These are phyloP conservation scores for Chrysanthemum lavandulifolium DNA, from an alignment of 129 eudicot genomes.

Conservation along the genomic window DNA sequence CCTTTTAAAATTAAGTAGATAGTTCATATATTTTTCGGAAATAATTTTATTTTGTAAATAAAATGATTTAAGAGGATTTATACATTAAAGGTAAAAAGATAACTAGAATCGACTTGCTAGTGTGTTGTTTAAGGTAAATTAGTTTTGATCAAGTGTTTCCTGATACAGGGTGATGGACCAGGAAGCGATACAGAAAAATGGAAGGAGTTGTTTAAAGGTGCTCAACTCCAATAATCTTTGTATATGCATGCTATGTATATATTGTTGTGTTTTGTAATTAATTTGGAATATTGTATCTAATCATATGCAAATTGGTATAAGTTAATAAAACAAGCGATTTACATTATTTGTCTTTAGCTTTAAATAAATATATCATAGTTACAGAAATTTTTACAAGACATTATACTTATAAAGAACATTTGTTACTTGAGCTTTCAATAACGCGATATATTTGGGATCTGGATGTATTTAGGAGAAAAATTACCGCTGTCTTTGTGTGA, in stretches of 20 bases:
- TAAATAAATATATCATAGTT: neutral
- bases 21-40: too few relatives aligned
- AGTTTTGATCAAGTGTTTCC: slow-evolving; percentile 8
- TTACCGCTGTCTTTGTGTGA: slow-evolving; percentile 18
- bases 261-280: too few relatives aligned
- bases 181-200: slow-evolving; percentile 60
- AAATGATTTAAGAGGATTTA: too few relatives aligned
- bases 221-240: slow-evolving; percentile 33
- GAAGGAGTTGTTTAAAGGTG: slow-evolving; percentile 61
- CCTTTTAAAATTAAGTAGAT: too few relatives aligned
- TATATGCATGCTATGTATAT: neutral
- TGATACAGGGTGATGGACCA: slow-evolving; percentile 87
- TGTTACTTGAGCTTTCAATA: neutral
- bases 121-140: neutral
- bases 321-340: neutral
- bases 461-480: neutral
- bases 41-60: too few relatives aligned
- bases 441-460: neutral
- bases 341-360: neutral
- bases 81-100: too few relatives aligned
- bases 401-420: neutral
- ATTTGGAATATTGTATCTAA: neutral
- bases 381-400: neutral
- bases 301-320: slow-evolving; percentile 20
- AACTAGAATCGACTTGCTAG: too few relatives aligned